Evolutionary conservation across 179 eudicot species (phyloP).

Genomic region (Corrigiola litoralis): DNA sequence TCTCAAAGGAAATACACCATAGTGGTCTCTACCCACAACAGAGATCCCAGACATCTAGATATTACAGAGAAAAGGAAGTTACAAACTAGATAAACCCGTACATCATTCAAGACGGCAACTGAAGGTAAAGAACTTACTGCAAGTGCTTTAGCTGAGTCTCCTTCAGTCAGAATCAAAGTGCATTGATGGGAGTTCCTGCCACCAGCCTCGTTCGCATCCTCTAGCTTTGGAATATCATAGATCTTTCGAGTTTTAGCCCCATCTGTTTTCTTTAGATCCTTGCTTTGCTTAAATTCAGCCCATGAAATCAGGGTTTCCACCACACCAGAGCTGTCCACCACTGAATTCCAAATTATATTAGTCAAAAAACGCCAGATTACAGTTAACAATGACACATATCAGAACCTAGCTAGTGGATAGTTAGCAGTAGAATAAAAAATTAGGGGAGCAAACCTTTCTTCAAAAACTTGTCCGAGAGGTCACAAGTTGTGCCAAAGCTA

Average conservation of each 20-base stretch:
- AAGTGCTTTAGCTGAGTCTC: constrained; percentile 94
- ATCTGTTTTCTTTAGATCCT: constrained; percentile 84
- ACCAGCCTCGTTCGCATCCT: constrained; percentile 85
- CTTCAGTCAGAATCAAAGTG: constrained; percentile 92
- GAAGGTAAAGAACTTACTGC: constrained; percentile 52
- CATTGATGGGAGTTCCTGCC: constrained; percentile 64
- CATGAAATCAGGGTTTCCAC: constrained; percentile 64
- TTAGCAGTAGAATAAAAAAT: not conserved
- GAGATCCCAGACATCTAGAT: constrained; percentile 74
- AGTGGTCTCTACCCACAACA: constrained; percentile 57
- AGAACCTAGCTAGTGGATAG: not conserved
- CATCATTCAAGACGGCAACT: not conserved
- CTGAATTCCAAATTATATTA: not conserved
- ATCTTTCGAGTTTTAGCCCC: constrained; percentile 60
- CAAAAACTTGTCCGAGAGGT: constrained; percentile 57
- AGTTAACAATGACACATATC: not conserved
- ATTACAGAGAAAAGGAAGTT: not conserved
- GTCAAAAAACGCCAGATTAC: not conserved
- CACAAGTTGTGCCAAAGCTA: constrained; percentile 81
- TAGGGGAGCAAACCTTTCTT: constrained; percentile 55
- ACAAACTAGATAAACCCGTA: not conserved
- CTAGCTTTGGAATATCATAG: constrained; percentile 58
- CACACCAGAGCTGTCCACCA: constrained; percentile 59
- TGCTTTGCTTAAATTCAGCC: constrained; percentile 67
- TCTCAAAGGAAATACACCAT: constrained; percentile 88